A percentile compares a stretch with the other conserved stretches of the same genome.
These are phyloP conservation scores for Chaetomiaceae sp. DNA, from an alignment of 2,329 filamentous ascomycete genomes.

Conservation along the genomic window DNA sequence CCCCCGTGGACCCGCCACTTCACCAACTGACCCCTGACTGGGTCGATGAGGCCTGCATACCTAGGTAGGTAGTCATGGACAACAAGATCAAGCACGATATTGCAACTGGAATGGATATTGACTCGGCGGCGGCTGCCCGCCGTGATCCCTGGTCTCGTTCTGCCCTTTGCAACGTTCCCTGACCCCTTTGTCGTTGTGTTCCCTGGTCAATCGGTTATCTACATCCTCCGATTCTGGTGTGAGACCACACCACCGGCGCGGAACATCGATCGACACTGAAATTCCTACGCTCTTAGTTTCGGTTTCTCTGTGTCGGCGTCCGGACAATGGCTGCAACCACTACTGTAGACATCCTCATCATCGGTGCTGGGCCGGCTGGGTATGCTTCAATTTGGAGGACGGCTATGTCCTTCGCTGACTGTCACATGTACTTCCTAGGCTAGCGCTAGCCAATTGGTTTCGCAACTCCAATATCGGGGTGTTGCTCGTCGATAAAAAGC, in stretches of 20 bases:
- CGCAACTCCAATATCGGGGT: conserved; percentile 13
- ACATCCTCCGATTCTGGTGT: too few relatives aligned
- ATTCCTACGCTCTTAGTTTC: too few relatives aligned
- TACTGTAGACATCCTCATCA: conserved; percentile 15
- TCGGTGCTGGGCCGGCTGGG: conserved; percentile 19
- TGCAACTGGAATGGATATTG: background rate
- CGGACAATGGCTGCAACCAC: background rate
- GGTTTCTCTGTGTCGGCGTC: too few relatives aligned
- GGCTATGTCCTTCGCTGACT: background rate
- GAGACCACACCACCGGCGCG: too few relatives aligned
- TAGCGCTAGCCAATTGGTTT: conserved; percentile 19
- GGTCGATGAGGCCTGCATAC: too few relatives aligned
- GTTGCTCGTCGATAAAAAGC: conserved; percentile 16
- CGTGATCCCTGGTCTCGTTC: too few relatives aligned
- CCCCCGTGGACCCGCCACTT: too few relatives aligned
- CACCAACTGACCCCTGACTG: too few relatives aligned
- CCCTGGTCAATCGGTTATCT: too few relatives aligned
- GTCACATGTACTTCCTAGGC: background rate
- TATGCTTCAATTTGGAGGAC: background rate
- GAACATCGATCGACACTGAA: background rate
- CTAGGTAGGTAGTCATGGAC: too few relatives aligned
- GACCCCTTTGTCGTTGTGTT: too few relatives aligned
- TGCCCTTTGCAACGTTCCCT: too few relatives aligned
- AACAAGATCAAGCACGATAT: background rate
- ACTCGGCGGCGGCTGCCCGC: background rate